Percentiles rank a stretch among this genome's conserved stretches.
These are phyloP conservation scores for Kodamaea leandrae DNA, from an alignment of 805 yeast species.

Conservation along the genomic window DNA sequence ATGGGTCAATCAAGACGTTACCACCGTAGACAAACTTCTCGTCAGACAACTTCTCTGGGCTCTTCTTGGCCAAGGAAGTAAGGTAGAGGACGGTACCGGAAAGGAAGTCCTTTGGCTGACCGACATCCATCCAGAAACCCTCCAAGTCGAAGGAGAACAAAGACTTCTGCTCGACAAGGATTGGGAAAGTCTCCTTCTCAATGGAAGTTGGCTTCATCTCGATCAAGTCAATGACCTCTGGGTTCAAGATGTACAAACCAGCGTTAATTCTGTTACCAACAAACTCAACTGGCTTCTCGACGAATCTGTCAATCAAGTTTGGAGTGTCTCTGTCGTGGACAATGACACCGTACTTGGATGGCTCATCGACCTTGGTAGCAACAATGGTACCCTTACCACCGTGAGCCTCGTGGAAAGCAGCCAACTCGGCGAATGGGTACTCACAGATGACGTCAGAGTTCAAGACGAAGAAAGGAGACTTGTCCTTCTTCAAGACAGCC, in stretches of 20 bases:
- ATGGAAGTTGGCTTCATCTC: slow-evolving; percentile 98
- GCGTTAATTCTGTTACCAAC: slow-evolving; percentile 99
- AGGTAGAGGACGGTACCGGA: slow-evolving; percentile 93
- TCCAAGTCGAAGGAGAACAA: slow-evolving; percentile 95
- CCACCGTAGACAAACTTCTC: slow-evolving; percentile 83
- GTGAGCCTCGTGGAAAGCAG: slow-evolving; percentile 88
- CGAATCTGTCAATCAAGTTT: slow-evolving; percentile 96
- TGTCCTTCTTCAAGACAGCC: slow-evolving; percentile 87
- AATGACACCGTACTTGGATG: slow-evolving; percentile 98
- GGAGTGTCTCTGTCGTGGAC: slow-evolving; percentile 95
- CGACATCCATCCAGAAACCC: slow-evolving; percentile 99
- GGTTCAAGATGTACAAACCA: slow-evolving; percentile 97
- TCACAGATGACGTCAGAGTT: slow-evolving; percentile 99
- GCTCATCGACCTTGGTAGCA: slow-evolving; percentile 99
- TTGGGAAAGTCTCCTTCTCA: slow-evolving; percentile 99
- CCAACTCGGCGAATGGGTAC: slow-evolving; percentile 92
- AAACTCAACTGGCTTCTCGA: slow-evolving; percentile 98
- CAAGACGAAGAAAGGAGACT: slow-evolving; percentile 93
- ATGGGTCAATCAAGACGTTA: slow-evolving; percentile 90
- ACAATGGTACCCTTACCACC: slow-evolving; percentile 98
- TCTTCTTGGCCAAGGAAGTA: slow-evolving; percentile 78
- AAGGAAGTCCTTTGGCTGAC: slow-evolving; percentile 99
- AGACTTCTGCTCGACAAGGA: slow-evolving; percentile 81
- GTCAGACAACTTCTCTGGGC: slow-evolving; percentile 62
- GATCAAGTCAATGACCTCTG: slow-evolving; percentile 92